A percentile compares a stretch with the other conserved stretches of the same genome.
phyloP scores from a whole-genome alignment of 106 monocot genomes.

The Dendrobium nobile region DNA sequence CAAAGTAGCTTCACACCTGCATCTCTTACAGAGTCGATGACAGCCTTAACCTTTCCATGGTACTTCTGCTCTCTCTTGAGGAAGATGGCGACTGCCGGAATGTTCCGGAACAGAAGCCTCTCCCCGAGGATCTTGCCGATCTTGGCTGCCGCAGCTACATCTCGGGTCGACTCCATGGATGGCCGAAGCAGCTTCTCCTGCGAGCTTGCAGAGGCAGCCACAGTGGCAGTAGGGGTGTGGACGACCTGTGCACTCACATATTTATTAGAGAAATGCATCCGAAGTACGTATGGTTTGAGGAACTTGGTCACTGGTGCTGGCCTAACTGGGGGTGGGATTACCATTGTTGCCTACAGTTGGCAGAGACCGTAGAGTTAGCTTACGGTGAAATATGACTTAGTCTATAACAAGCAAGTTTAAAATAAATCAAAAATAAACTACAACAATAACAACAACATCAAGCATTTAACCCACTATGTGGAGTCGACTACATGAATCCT shows the following conservation, averaged over 20 bases:
- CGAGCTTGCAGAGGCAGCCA: constrained; percentile 76
- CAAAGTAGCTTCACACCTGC: constrained; percentile 73
- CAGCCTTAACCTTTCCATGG: constrained; percentile 86
- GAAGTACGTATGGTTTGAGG: constrained; percentile 73
- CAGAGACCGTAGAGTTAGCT: too few relatives aligned
- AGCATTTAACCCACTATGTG: too few relatives aligned
- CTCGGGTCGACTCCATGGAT: constrained; percentile 62
- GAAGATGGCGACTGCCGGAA: constrained; percentile 66
- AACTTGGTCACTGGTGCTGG: constrained; percentile 42
- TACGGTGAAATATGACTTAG: too few relatives aligned
- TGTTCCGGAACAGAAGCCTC: constrained; percentile 57
- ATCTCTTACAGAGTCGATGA: constrained; percentile 69
- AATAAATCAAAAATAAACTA: too few relatives aligned
- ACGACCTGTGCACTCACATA: constrained; percentile 70
- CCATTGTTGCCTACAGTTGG: constrained; percentile 28
- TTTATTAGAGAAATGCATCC: constrained; percentile 85
- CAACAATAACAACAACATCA: too few relatives aligned
- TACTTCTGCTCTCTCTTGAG: constrained; percentile 77
- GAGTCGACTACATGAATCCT: too few relatives aligned
- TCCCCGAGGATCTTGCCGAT: constrained; percentile 80
- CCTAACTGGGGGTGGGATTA: constrained; percentile 56
- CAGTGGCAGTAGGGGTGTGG: constrained; percentile 74
- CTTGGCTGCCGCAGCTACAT: constrained; percentile 76
- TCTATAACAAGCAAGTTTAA: too few relatives aligned
- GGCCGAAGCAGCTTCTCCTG: constrained; percentile 79